Base-by-base conservation (phyloP, 805 yeast genomes). In the Yarrowia sp. region DNA sequence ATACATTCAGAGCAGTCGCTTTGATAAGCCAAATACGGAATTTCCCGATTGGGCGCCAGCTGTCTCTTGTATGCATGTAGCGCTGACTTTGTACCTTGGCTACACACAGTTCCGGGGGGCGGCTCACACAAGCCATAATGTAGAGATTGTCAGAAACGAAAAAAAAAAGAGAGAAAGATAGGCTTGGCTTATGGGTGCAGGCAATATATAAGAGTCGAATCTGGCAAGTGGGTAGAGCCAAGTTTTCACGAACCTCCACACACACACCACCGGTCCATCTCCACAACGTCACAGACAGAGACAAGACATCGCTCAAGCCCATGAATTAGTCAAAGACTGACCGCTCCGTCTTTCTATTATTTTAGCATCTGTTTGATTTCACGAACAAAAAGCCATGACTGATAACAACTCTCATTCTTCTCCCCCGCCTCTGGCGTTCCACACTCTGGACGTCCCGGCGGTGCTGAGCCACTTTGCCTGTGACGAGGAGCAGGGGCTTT, bases 401-500 rank as follows among this genome's bases (percentile, higher is more conserved):
- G 63, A 46, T 26, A 48, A 42, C 40, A 42, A 16, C n/a, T 14
- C 26, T 9, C 64, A 43, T 43, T 3, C 32, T 26, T 3, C 26
- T 8, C 41, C 65, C 2, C 64, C 52, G 8, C 14, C 52, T 14
- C 15, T 26, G 32, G 32, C 65, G 32, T 59, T 45, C 52, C 65
- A 59, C 35, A 59, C 65, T 9, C 52, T n/a, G 52, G 65, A 59
- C 14, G 35, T 45, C n/a, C 14, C 7, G 12, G 42, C 45, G 42
- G 65, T 59, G 50, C 35, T 59, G 16, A 19, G 12, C 38, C 65
- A 59, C 52, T 59, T 59, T 59, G 65, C 52, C 42, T 43, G 40
- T 12, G 35, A 59, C 40, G 52, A 43, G 16, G 42, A 43, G 35
- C n/a, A 32, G 9, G 65, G 65, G 16, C 65, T 45, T n/a, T 59